Evolutionary conservation across 2,329 filamentous ascomycete genomes (phyloP).

Genomic region (Geoglossum cookeanum): DNA sequence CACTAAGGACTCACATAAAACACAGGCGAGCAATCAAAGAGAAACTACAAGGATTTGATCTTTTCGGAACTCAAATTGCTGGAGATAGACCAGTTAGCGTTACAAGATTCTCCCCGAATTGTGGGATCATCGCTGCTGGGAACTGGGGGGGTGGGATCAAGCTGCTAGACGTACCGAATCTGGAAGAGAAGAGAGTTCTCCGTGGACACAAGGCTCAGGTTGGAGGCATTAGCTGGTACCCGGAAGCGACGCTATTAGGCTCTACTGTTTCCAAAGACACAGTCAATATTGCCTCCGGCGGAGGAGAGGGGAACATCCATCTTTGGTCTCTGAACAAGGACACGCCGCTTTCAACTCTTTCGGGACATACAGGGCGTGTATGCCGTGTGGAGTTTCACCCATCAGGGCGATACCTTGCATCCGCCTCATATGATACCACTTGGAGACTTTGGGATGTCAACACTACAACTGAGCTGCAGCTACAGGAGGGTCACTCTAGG

Average conservation of each 20-base stretch:
- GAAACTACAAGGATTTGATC: constrained; percentile 59
- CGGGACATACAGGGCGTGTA: constrained; percentile 71
- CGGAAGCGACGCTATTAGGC: constrained; percentile 54
- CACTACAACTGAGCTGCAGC: constrained; percentile 61
- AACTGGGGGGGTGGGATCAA: constrained; percentile 88
- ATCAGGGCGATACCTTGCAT: constrained; percentile 73
- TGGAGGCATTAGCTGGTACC: constrained; percentile 79
- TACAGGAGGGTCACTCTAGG: constrained; percentile 87
- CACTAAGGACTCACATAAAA: constrained; percentile 76
- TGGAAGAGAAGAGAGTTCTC: constrained; percentile 57
- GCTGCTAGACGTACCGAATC: constrained; percentile 61
- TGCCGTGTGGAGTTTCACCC: constrained; percentile 91
- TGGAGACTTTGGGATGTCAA: constrained; percentile 94
- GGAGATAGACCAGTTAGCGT: constrained; percentile 84
- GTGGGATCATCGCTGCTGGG: constrained; percentile 66
- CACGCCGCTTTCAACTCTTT: constrained; percentile 62
- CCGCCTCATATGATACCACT: constrained; percentile 86
- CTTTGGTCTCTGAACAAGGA: constrained; percentile 81
- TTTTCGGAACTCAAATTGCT: constrained; percentile 84
- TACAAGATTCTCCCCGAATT: constrained; percentile 73
- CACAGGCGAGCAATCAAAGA: constrained; percentile 82
- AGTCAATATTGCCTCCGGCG: constrained; percentile 78
- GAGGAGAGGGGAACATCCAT: constrained; percentile 70
- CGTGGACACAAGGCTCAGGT: constrained; percentile 79
- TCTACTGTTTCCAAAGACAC: constrained; percentile 50